phyloP scores from a whole-genome alignment of 768 basidiomycete species.

The Sarcodon aspratus region DNA sequence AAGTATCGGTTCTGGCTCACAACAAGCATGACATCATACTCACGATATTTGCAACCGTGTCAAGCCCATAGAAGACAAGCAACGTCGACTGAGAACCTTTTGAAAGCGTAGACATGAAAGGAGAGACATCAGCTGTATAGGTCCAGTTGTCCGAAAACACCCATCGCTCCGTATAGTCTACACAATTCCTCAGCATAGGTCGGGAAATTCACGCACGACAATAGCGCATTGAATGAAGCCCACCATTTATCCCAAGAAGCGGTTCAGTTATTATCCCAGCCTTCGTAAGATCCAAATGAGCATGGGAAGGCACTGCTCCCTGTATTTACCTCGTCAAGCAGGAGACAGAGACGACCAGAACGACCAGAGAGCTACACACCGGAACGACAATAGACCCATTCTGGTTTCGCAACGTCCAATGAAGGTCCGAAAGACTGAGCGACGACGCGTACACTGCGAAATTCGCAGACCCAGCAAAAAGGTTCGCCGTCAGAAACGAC shows the following conservation, averaged over 20 bases:
- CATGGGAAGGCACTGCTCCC: slow-evolving; percentile 34
- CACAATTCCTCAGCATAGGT: neutral
- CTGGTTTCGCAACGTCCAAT: slow-evolving; percentile 42
- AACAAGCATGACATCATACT: slow-evolving; percentile 6
- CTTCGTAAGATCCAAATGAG: slow-evolving; percentile 38
- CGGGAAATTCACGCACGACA: neutral
- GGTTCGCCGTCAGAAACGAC: too few species aligned
- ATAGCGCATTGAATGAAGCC: neutral
- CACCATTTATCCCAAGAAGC: slow-evolving; percentile 41
- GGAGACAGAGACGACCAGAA: too few species aligned
- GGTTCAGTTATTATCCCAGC: slow-evolving; percentile 45
- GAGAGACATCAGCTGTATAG: slow-evolving; percentile 40
- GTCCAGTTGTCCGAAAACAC: slow-evolving; percentile 47
- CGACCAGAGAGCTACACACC: slow-evolving; percentile 10
- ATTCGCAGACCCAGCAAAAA: too few species aligned
- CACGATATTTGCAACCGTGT: slow-evolving; percentile 46
- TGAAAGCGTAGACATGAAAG: slow-evolving; percentile 21
- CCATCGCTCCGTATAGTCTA: slow-evolving; percentile 47
- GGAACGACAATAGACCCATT: slow-evolving; percentile 45
- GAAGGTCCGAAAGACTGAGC: slow-evolving; percentile 31
- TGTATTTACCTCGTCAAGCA: too few species aligned
- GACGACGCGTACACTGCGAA: too few species aligned
- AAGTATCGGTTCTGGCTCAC: neutral
- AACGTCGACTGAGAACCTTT: slow-evolving; percentile 21
- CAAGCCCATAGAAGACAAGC: slow-evolving; percentile 44